phyloP scores from a whole-genome alignment of 768 basidiomycete genomes.

The Coprinopsis cinerea region DNA sequence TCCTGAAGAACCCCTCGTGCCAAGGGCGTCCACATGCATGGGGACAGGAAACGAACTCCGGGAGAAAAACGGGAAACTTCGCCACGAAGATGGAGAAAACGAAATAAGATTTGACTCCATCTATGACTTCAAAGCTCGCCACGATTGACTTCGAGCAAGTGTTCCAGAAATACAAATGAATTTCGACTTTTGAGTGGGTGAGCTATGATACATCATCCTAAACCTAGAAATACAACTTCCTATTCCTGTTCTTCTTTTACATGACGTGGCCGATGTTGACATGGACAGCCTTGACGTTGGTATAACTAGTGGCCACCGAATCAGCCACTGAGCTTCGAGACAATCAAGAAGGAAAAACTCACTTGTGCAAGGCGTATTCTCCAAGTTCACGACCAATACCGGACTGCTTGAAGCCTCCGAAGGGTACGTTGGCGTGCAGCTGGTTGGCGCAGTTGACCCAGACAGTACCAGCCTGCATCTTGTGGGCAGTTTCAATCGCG shows the following conservation, averaged over 20 bases:
- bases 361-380: conserved; percentile 66
- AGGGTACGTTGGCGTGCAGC: conserved; percentile 57
- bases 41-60: background rate
- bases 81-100: background rate
- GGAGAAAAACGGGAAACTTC: background rate
- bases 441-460: conserved; percentile 57
- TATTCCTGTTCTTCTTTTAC: conserved; percentile 15
- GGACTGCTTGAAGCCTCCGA: conserved; percentile 82
- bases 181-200: too few species aligned
- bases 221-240: too few species aligned
- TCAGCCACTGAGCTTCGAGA: background rate
- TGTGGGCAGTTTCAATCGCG: conserved; percentile 67
- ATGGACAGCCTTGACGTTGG: conserved; percentile 65
- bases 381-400: conserved; percentile 80
- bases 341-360: conserved; percentile 16
- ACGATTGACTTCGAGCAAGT: too few species aligned
- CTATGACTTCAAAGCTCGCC: too few species aligned
- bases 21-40: background rate
- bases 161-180: too few species aligned
- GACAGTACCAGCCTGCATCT: conserved; percentile 74
- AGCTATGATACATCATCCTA: too few species aligned
- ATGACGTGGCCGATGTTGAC: conserved; percentile 43
- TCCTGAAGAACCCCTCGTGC: background rate
- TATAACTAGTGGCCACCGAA: conserved; percentile 38
- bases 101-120: background rate